Base-by-base conservation (phyloP, 441 rosid genomes). In the Flueggea neowawraea region DNA sequence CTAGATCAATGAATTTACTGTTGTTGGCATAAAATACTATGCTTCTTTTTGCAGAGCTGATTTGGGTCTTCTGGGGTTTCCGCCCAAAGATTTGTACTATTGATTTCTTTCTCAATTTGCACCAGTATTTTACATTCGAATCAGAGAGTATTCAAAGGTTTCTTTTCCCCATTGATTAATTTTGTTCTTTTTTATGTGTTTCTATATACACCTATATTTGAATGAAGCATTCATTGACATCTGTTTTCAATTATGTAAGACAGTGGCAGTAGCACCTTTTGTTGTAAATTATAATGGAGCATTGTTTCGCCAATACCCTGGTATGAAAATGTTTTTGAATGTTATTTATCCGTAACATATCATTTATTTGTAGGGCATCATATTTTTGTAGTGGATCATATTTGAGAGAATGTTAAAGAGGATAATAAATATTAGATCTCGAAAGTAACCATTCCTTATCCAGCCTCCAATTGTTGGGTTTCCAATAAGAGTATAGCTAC, bases 81-180 rank as follows among this genome's bases (percentile, higher is more conserved):
- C 98, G 31, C 63, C 85, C 73, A 94, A 94, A 83, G 97, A 90
- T 71, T 79, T 94, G 81, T 97, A 94, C 66, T 88, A 84, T 66
- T 84, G 90, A 31, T 94, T 93, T 79, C 95, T 94, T 58, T 90
- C 98, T 65, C 97, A 87, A 50, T 94, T 90, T 70, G 66, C 67
- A 43, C 96, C 97, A 5, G 88, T 85, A 58, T 94, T 94, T 74
- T 94, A 87, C 75, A 76, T 94, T 52, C 82, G 96, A 69, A 82
- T 77, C 65, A 85, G 98, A 77, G 97, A 94, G 69, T 94, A 94
- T 70, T 94, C 98, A 12, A 94, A 94, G 97, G 98, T 90, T 67
- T 41, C 66, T 75, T 16, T 7, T 70, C 49, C 62, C 32, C 63
- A 67, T 39, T 31, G 52, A 67, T 43, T n/a, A 65, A 54, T 61